phyloP scores from a whole-genome alignment of 1,284 basidiomycete genomes.

The Termitomyces sp. region DNA sequence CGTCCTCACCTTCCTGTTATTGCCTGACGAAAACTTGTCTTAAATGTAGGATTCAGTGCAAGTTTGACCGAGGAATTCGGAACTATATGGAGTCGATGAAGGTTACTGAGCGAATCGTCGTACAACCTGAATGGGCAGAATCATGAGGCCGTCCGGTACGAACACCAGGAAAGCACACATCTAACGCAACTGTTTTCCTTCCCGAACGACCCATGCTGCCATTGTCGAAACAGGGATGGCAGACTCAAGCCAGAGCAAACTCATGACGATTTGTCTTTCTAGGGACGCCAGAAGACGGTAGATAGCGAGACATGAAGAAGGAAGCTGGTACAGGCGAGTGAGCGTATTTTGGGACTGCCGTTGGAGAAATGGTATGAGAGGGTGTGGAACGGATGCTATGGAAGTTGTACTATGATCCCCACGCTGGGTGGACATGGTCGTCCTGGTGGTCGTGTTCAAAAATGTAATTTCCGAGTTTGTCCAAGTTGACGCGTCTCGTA shows the following conservation, averaged over 20 bases:
- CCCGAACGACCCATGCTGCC: constrained; percentile 78
- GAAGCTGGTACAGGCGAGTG: constrained; percentile 81
- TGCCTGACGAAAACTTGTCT: constrained; percentile 79
- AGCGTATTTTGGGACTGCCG: constrained; percentile 82
- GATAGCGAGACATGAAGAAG: constrained; percentile 91
- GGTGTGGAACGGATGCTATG: constrained; percentile 38
- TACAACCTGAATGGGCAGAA: constrained; percentile 52
- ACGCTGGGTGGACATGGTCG: constrained; percentile 5
- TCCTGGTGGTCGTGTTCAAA: too few relatives aligned
- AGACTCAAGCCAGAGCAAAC: constrained; percentile 86
- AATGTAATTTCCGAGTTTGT: too few relatives aligned
- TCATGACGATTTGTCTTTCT: constrained; percentile 89
- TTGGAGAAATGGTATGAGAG: constrained; percentile 79
- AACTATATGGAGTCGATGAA: constrained; percentile 74
- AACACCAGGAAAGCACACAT: constrained; percentile 19
- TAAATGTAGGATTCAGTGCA: constrained; percentile 74
- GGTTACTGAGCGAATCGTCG: constrained; percentile 61
- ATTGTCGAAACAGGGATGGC: constrained; percentile 69
- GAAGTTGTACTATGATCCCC: constrained; percentile 1
- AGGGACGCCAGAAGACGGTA: constrained; percentile 90
- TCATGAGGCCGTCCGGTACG: constrained; percentile 13
- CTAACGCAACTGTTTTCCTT: constrained; percentile 60
- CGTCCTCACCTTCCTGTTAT: constrained; percentile 78
- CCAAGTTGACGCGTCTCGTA: constrained; percentile 1
- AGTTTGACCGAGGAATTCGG: constrained; percentile 57